Percentiles rank a stretch among this genome's conserved stretches.
Evolutionary conservation across 2,329 filamentous ascomycete genomes (phyloP).

Genomic region (Claviceps sp.): DNA sequence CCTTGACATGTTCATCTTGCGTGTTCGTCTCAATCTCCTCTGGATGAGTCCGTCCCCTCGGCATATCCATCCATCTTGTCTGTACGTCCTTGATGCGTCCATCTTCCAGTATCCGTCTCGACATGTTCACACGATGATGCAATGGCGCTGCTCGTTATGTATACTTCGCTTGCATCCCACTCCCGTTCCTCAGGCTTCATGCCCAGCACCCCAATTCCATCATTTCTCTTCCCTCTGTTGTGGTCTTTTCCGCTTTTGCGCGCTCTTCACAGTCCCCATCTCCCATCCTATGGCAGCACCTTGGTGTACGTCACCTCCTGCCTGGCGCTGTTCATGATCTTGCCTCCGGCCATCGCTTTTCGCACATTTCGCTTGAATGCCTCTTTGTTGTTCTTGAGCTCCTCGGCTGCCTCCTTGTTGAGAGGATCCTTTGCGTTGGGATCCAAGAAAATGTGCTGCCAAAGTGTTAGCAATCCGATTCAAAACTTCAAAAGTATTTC

Average conservation of each 20-base stretch:
- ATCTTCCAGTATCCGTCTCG: too few species aligned
- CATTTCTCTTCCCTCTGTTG: background rate
- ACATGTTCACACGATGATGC: too few species aligned
- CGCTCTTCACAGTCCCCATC: background rate
- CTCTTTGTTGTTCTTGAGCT: constrained; percentile 73
- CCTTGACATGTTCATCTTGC: background rate
- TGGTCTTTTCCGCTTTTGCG: background rate
- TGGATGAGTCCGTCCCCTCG: too few species aligned
- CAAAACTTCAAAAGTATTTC: too few species aligned
- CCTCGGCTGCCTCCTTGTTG: constrained; percentile 95
- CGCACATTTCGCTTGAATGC: constrained; percentile 86
- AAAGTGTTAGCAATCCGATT: constrained; percentile 9
- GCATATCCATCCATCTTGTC: too few species aligned
- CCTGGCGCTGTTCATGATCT: constrained; percentile 27
- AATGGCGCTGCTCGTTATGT: too few species aligned
- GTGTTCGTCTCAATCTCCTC: background rate
- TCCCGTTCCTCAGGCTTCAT: background rate
- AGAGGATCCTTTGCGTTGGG: constrained; percentile 95
- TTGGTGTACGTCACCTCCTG: constrained; percentile 63
- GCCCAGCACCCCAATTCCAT: background rate
- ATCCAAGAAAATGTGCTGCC: constrained; percentile 88
- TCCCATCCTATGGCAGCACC: constrained; percentile 49
- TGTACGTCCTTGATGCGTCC: too few species aligned
- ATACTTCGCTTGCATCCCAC: background rate
- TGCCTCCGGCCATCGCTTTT: constrained; percentile 67